Evolutionary conservation across 2,329 filamentous ascomycete genomes (phyloP), one percentile per base, ranked within the genome.

Genomic region (Acrocalymma vagum): DNA sequence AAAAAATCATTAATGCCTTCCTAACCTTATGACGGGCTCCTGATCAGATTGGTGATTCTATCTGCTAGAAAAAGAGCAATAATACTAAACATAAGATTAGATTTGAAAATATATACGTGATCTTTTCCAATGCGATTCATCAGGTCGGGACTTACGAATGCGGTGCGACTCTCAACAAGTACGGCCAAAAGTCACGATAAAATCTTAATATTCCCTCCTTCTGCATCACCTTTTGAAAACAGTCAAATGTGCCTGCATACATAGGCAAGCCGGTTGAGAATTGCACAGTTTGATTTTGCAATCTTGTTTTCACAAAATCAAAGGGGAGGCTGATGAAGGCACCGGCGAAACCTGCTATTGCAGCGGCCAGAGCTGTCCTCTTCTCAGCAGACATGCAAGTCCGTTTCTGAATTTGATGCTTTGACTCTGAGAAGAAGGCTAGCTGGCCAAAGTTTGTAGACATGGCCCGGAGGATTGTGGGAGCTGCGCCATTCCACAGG

Each of bases 101-200:
- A n/a, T n/a, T n/a, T n/a, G n/a, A n/a, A n/a, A n/a, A n/a, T n/a
- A n/a, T n/a, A n/a, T n/a, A n/a, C n/a, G n/a, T n/a, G n/a, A n/a
- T n/a, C n/a, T n/a, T n/a, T n/a, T n/a, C n/a, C n/a, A n/a, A n/a
- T n/a, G n/a, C n/a, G n/a, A n/a, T n/a, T n/a, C n/a, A n/a, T n/a
- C n/a, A n/a, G n/a, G n/a, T n/a, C n/a, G n/a, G n/a, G n/a, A 88
- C 88, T 87, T 80, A 93, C 87, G 90, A 90, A 76, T 96, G 91
- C 40, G 91, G 91, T 42, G 91, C 90, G 71, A 95, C 95, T 67
- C 91, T 85, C 66, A 95, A 82, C 68, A 95, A 95, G 73, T 96
- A 96, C 34, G 92, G 96, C 49, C 87, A 86, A 65, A 96, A 96
- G 14, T 92, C 92, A 55, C 92, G 87, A 73, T 96, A 96, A 74